phyloP scores from a whole-genome alignment of 768 basidiomycete species.

The Lanmaoa pseudosensibilis region DNA sequence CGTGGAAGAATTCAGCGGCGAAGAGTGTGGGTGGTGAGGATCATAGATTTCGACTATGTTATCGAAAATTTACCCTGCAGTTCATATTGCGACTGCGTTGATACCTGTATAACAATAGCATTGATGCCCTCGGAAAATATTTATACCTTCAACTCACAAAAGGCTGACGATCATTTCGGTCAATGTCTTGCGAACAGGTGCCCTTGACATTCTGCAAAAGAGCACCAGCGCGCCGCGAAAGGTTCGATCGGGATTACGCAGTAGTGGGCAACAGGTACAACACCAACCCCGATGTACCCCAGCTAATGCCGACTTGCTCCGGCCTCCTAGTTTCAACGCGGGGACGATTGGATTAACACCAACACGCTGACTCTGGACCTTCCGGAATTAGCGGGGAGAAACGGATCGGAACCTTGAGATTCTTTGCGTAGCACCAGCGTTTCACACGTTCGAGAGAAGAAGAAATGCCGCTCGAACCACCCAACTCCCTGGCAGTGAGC shows the following conservation, averaged over 20 bases:
- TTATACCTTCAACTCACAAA: no score
- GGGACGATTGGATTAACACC: not conserved
- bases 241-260: no score
- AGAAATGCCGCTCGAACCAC: no score
- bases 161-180: not conserved
- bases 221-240: no score
- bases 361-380: not conserved
- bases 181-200: not conserved
- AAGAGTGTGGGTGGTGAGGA: slow-evolving; percentile 70
- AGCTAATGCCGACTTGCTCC: not conserved
- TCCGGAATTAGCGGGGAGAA: no score
- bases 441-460: no score
- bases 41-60: not conserved
- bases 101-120: not conserved
- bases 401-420: not conserved
- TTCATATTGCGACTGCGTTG: not conserved
- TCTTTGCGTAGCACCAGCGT: no score
- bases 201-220: not conserved
- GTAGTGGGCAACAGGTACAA: no score
- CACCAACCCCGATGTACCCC: no score
- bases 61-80: slow-evolving; percentile 5
- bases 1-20: slow-evolving; percentile 59
- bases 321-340: not conserved
- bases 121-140: no score
- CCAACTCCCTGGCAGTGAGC: no score